These are phyloP conservation scores for Cutaneotrichosporon cutaneum DNA, from an alignment of 1,284 basidiomycete species.

Conservation along the genomic window DNA sequence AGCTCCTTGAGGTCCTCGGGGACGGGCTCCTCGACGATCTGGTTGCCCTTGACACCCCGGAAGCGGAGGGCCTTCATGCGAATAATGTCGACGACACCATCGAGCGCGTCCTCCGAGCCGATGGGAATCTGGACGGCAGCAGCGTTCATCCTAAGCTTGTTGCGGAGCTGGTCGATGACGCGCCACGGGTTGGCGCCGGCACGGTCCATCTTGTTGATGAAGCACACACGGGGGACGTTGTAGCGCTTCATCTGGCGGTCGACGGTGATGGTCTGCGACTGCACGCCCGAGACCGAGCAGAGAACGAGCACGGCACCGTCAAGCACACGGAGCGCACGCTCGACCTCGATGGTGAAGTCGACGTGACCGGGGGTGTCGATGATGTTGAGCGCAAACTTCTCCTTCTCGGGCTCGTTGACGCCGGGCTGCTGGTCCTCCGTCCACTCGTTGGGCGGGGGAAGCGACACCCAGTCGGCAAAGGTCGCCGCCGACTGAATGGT, in stretches of 20 bases:
- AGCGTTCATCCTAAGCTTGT: slow-evolving; percentile 86
- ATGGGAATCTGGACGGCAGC: slow-evolving; percentile 98
- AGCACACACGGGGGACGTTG: slow-evolving; percentile 90
- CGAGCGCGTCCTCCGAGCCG: slow-evolving; percentile 82
- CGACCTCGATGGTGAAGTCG: slow-evolving; percentile 99
- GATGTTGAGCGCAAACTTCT: slow-evolving; percentile 93
- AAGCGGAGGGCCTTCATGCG: slow-evolving; percentile 95
- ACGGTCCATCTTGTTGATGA: slow-evolving; percentile 98
- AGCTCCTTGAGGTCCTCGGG: slow-evolving; percentile 71
- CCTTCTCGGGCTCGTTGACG: slow-evolving; percentile 55
- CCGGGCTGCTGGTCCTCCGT: slow-evolving; percentile 55
- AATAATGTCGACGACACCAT: slow-evolving; percentile 90
- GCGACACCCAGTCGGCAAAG: slow-evolving; percentile 91
- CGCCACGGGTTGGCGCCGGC: slow-evolving; percentile 97
- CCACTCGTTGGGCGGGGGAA: slow-evolving; percentile 54
- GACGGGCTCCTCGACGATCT: slow-evolving; percentile 82
- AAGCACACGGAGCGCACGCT: slow-evolving; percentile 90
- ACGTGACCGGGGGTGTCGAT: slow-evolving; percentile 99
- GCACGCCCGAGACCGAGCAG: slow-evolving; percentile 95
- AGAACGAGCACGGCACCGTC: slow-evolving; percentile 96
- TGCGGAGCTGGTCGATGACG: slow-evolving; percentile 86
- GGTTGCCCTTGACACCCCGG: slow-evolving; percentile 87
- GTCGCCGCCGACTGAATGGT: slow-evolving; percentile 99
- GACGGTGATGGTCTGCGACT: slow-evolving; percentile 98
- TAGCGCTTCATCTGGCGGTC: slow-evolving; percentile 98